Conservation (phyloP, 1,139 yeast genomes). For the Nakaseomyces kungkrabaensis region DNA sequence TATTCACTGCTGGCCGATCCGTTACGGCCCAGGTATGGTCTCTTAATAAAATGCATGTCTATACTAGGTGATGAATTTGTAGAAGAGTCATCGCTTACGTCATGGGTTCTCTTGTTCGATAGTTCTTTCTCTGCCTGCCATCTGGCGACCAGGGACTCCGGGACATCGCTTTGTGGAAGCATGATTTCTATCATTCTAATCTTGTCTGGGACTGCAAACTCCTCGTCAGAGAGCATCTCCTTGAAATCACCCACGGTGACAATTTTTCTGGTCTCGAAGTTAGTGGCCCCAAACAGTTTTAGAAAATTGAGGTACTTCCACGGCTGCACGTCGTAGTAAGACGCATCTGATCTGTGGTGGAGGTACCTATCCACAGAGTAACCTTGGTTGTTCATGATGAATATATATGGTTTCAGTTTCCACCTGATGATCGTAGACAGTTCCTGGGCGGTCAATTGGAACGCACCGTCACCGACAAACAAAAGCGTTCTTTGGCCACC, state of each 20-base stretch:
- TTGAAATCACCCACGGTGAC: conserved; percentile 41
- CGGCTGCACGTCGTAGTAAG: conserved; percentile 70
- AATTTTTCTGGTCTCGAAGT: conserved; percentile 51
- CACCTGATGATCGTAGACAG: conserved; percentile 73
- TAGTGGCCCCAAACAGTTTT: conserved; percentile 57
- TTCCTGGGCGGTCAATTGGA: conserved; percentile 80
- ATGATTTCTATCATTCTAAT: conserved; percentile 70
- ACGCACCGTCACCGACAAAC: conserved; percentile 84
- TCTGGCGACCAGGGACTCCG: conserved; percentile 56
- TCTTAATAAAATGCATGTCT: neutral
- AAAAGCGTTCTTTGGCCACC: conserved; percentile 53
- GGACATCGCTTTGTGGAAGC: conserved; percentile 77
- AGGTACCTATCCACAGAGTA: conserved; percentile 81
- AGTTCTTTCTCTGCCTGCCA: conserved; percentile 29
- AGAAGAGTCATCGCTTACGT: conserved; percentile 1
- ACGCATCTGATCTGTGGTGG: conserved; percentile 55
- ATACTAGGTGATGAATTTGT: conserved; percentile 1
- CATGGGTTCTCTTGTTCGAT: conserved; percentile 5
- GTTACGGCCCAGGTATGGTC: neutral
- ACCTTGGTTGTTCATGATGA: conserved; percentile 75
- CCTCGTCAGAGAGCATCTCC: conserved; percentile 34
- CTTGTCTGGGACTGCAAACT: conserved; percentile 50
- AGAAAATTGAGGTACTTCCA: conserved; percentile 68
- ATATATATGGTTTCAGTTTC: conserved; percentile 67
- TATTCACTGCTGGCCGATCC: neutral